These are phyloP conservation scores for Pulveroboletus sp. DNA, from an alignment of 768 basidiomycete species.

Conservation along the genomic window DNA sequence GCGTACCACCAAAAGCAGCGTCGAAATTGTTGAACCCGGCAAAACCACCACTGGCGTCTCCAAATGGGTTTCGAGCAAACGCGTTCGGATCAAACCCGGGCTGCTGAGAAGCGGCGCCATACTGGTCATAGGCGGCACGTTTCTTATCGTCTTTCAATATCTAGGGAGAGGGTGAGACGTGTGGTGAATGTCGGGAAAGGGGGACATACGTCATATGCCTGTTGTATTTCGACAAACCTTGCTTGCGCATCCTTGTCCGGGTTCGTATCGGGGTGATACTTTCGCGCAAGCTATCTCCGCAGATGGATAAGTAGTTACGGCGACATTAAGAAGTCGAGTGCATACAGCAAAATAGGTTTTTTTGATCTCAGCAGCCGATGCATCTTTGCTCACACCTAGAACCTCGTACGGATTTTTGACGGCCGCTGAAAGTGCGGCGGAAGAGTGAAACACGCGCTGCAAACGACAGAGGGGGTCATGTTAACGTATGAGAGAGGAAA, in stretches of 20 bases:
- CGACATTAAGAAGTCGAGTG: conserved; percentile 6
- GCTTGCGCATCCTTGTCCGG: conserved; percentile 86
- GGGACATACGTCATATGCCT: conserved; percentile 85
- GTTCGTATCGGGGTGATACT: conserved; percentile 97
- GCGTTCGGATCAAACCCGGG: conserved; percentile 92
- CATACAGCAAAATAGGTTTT: conserved; percentile 93
- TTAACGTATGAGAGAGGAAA: conserved; percentile 6
- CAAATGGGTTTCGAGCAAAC: conserved; percentile 56
- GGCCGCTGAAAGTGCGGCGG: conserved; percentile 44
- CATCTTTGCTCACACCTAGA: conserved; percentile 83
- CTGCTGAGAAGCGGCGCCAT: conserved; percentile 88
- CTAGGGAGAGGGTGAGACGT: conserved; percentile 39
- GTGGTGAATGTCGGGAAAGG: conserved; percentile 11
- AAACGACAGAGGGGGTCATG: conserved; percentile 16
- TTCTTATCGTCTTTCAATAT: conserved; percentile 93
- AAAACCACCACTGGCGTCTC: conserved; percentile 51
- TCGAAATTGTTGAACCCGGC: conserved; percentile 70
- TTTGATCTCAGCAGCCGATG: conserved; percentile 86
- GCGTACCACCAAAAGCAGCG: conserved; percentile 48
- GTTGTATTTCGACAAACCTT: conserved; percentile 94
- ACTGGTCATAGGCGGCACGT: conserved; percentile 84
- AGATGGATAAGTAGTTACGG: conserved; percentile 13
- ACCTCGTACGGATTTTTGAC: conserved; percentile 86
- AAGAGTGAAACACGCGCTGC: conserved; percentile 75
- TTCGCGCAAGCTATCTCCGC: conserved; percentile 79